These are phyloP conservation scores for Reutealis trisperma DNA, from an alignment of 345 rosid species.

Conservation along the genomic window DNA sequence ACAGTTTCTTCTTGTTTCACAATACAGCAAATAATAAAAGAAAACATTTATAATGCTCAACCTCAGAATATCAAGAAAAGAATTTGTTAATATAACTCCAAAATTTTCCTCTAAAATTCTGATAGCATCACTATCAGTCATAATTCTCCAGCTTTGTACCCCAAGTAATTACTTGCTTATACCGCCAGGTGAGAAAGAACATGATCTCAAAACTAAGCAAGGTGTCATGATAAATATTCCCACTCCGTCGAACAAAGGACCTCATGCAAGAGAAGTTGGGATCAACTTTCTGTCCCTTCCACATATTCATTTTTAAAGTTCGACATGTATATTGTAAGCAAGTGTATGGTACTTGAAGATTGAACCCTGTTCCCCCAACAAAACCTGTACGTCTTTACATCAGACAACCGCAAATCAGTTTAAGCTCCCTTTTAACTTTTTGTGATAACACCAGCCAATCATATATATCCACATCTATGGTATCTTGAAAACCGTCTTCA, in stretches of 20 bases:
- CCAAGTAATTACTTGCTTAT: not conserved
- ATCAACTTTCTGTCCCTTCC: not conserved
- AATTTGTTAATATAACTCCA: slow-evolving; percentile 5
- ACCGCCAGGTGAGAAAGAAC: not conserved
- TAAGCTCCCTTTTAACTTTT: not conserved
- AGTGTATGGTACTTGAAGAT: not conserved
- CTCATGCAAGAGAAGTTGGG: not conserved
- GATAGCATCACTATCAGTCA: not conserved
- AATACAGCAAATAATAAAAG: not conserved
- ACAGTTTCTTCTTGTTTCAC: not conserved
- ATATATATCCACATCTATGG: slow-evolving; percentile 29
- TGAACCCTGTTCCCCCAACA: not conserved
- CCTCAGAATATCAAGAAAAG: not conserved
- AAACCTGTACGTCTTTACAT: not conserved
- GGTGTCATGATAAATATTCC: not conserved
- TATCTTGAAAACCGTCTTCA: slow-evolving; percentile 78
- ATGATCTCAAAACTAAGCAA: not conserved
- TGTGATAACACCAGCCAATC: not conserved
- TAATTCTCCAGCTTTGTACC: not conserved
- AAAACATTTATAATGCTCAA: not conserved
- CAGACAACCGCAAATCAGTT: not conserved
- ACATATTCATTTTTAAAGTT: not conserved
- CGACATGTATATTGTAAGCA: too few species aligned
- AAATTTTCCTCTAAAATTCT: slow-evolving; percentile 3
- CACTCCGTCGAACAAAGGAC: not conserved